Base-by-base conservation (phyloP, 2,329 filamentous ascomycete genomes). In the Diaporthe humulicola region DNA sequence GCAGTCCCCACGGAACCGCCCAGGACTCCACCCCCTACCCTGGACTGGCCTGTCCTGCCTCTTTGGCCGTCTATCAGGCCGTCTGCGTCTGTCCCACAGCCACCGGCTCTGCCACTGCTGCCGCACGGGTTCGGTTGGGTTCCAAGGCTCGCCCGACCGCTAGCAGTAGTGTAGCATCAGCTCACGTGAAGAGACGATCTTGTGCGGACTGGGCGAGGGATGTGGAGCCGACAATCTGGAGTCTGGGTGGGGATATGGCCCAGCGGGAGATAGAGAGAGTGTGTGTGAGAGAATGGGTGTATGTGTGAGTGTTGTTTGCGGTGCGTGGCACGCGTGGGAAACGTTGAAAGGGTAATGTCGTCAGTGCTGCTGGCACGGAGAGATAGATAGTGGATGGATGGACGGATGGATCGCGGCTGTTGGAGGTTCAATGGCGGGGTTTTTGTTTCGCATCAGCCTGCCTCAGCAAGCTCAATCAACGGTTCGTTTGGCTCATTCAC, bases 371-470 rank as follows among this genome's bases (percentile, higher is more conserved):
- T 52, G 28, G 25, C 33, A 58, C 45, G 56, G 60, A 33, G 33
- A 38, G 38, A 54, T 48, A 19, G 60, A 22, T 33, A 33, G 45
- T 64, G 36, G 71, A 25, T 48, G 71, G 15, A 67, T 50, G 58
- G 60, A 64, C 50, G 45, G 25, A 61, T 40, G 50, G 33, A 38
- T 25, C 45, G 54, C 30, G 30, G 36, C 33, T 52, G 64, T 40
- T 40, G 45, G 48, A 54, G 40, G 54, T 72, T 54, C 40, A 67
- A 79, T 81, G 80, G 81, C 80, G 80, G 81, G 81, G 81, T 74
- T 81, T 79, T 79, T 80, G 81, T 80, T 81, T 81, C 78, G 81
- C 78, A 79, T 80, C 78, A 61, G 75, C 71, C 61, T 58, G 48
- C 64, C 42, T 52, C 64, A 67, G 42, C 42, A 50, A 50, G 17